phyloP scores from a whole-genome alignment of 2,329 filamentous ascomycete species.

The Aspergillus persii region DNA sequence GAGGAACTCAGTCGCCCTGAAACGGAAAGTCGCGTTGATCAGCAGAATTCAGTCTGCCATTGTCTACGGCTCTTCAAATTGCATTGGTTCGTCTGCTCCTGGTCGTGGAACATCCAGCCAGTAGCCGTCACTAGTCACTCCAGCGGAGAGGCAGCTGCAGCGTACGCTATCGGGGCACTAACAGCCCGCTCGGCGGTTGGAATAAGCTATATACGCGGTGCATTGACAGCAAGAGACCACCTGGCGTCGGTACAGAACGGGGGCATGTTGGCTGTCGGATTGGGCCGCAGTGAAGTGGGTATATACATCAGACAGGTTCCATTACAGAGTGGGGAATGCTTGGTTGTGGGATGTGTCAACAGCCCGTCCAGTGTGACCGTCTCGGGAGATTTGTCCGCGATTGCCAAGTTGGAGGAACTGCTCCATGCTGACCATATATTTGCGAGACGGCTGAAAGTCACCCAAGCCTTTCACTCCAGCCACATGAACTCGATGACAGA shows the following conservation, averaged over 20 bases:
- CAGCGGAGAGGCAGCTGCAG: background rate
- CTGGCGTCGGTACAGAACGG: background rate
- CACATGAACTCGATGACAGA: too few species aligned
- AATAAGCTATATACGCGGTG: background rate
- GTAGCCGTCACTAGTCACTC: background rate
- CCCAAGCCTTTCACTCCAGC: too few species aligned
- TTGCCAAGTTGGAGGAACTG: too few species aligned
- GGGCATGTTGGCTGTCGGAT: background rate
- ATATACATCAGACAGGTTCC: background rate
- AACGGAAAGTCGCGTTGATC: background rate
- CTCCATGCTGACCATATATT: too few species aligned
- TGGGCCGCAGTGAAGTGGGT: background rate
- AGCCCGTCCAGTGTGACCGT: background rate
- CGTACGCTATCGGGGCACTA: background rate
- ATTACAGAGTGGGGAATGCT: background rate
- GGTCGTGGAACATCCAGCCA: background rate
- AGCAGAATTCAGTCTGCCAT: background rate
- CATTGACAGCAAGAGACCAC: background rate
- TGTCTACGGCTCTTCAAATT: background rate
- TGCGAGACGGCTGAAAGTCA: too few species aligned
- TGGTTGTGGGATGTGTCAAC: background rate
- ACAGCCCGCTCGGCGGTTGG: background rate
- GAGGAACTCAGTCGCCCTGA: too few species aligned
- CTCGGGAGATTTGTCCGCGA: background rate
- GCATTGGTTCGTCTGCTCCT: background rate